Evolutionary conservation across 2,329 filamentous ascomycete species (phyloP).

Genomic region (Ramularia endophylla): DNA sequence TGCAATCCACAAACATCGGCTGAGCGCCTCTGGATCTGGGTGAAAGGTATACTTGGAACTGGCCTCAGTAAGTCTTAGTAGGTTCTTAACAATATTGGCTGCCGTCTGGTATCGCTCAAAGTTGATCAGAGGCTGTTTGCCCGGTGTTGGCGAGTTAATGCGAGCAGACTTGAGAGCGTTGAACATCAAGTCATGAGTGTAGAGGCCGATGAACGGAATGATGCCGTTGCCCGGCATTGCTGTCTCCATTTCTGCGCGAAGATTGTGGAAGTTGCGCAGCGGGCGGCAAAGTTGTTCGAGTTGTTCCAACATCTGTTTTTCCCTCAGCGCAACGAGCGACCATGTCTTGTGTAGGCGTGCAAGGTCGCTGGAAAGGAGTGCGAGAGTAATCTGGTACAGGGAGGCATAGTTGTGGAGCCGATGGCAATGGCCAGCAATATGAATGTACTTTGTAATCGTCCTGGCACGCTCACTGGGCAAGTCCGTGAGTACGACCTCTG

Average conservation of each 20-base stretch:
- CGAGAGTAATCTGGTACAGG: conserved; percentile 73
- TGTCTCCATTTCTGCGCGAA: conserved; percentile 72
- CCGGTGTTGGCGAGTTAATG: conserved; percentile 46
- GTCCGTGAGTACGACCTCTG: conserved; percentile 70
- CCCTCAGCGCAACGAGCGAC: conserved; percentile 60
- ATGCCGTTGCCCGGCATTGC: conserved; percentile 58
- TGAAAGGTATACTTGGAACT: conserved; percentile 69
- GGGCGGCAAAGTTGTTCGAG: conserved; percentile 71
- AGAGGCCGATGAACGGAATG: conserved; percentile 75
- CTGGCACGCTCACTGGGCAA: conserved; percentile 65
- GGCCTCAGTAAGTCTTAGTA: conserved; percentile 71
- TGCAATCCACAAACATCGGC: conserved; percentile 80
- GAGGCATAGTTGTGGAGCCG: conserved; percentile 77
- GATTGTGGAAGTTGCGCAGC: conserved; percentile 68
- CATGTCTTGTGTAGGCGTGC: conserved; percentile 64
- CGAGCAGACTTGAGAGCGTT: conserved; percentile 73
- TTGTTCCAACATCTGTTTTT: conserved; percentile 60
- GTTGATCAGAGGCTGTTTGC: conserved; percentile 65
- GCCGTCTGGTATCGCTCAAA: conserved; percentile 76
- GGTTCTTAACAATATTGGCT: conserved; percentile 71
- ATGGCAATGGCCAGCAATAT: conserved; percentile 71
- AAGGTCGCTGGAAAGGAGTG: conserved; percentile 67
- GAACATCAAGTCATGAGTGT: conserved; percentile 77
- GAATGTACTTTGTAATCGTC: conserved; percentile 74
- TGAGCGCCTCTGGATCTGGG: conserved; percentile 69